Percentiles rank a stretch among this genome's conserved stretches.
Evolutionary conservation across 805 yeast genomes (phyloP).

Genomic region (Candida koratica): DNA sequence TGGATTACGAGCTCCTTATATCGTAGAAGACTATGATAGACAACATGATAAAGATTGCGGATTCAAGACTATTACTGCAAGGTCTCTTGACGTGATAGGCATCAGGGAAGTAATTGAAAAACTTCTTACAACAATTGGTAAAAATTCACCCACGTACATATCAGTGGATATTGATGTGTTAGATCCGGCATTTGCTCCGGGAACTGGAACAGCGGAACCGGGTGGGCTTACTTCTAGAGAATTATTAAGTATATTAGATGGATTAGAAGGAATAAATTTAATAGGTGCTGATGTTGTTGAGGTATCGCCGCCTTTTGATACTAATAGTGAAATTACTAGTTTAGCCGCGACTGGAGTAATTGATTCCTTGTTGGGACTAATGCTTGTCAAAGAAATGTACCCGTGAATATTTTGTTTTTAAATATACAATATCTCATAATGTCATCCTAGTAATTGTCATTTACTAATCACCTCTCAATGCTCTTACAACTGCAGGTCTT

Average conservation of each 20-base stretch:
- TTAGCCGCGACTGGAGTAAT: constrained; percentile 25
- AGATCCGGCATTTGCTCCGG: constrained; percentile 28
- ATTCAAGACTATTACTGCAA: constrained; percentile 42
- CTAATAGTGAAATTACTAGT: constrained; percentile 24
- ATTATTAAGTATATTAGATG: constrained; percentile 23
- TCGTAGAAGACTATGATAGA: constrained; percentile 34
- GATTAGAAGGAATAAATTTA: constrained; percentile 25
- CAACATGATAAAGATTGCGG: constrained; percentile 51
- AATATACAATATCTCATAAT: background rate
- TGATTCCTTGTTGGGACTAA: constrained; percentile 21
- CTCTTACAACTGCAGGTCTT: constrained; percentile 85
- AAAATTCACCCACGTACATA: constrained; percentile 27
- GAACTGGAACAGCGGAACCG: constrained; percentile 27
- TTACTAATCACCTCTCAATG: constrained; percentile 63
- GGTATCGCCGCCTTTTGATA: constrained; percentile 28
- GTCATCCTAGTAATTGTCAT: background rate
- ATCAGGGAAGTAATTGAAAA: constrained; percentile 30
- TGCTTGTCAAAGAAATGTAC: constrained; percentile 17
- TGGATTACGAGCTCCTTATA: constrained; percentile 63
- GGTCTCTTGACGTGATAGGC: constrained; percentile 44
- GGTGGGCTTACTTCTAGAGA: constrained; percentile 28
- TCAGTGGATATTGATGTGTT: constrained; percentile 26
- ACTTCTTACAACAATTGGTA: constrained; percentile 33
- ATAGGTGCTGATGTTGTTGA: constrained; percentile 29
- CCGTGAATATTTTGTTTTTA: background rate